These are phyloP conservation scores for Parathielavia appendiculata DNA, from an alignment of 495 filamentous ascomycete species.

Conservation along the genomic window DNA sequence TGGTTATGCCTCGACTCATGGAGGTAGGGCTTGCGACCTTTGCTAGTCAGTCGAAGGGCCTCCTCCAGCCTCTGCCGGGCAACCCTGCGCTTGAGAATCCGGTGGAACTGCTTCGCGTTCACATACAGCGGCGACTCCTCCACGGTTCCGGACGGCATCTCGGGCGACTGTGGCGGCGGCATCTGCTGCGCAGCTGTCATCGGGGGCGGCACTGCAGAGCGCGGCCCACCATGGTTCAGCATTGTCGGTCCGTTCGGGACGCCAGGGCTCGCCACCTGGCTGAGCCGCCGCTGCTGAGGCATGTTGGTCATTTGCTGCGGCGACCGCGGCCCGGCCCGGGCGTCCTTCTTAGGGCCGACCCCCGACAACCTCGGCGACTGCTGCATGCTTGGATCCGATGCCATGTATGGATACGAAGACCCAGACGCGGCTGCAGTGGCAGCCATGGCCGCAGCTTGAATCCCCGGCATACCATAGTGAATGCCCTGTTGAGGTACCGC, in stretches of 20 bases:
- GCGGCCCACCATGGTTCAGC: slow-evolving; percentile 48
- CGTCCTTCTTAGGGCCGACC: slow-evolving; percentile 51
- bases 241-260: slow-evolving; percentile 53
- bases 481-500: slow-evolving; percentile 52
- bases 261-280: slow-evolving; percentile 60
- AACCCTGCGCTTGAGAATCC: slow-evolving; percentile 88
- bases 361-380: slow-evolving; percentile 56
- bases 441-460: slow-evolving; percentile 65
- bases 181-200: slow-evolving; percentile 46
- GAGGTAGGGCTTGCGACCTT: slow-evolving; percentile 93
- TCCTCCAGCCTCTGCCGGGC: slow-evolving; percentile 93
- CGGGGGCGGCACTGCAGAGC: slow-evolving; percentile 41
- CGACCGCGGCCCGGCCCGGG: slow-evolving; percentile 52
- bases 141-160: slow-evolving; percentile 65
- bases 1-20: slow-evolving; percentile 99
- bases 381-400: slow-evolving; percentile 50
- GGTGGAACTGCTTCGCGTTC: slow-evolving; percentile 98
- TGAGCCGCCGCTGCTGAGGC: slow-evolving; percentile 51
- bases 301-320: slow-evolving; percentile 56
- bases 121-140: slow-evolving; percentile 97
- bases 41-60: slow-evolving; percentile 80
- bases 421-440: slow-evolving; percentile 64
- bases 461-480: slow-evolving; percentile 56
- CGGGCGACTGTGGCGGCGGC: slow-evolving; percentile 72
- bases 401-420: slow-evolving; percentile 53